Base-by-base conservation (phyloP, 345 rosid genomes). In the Hypericum perforatum region DNA sequence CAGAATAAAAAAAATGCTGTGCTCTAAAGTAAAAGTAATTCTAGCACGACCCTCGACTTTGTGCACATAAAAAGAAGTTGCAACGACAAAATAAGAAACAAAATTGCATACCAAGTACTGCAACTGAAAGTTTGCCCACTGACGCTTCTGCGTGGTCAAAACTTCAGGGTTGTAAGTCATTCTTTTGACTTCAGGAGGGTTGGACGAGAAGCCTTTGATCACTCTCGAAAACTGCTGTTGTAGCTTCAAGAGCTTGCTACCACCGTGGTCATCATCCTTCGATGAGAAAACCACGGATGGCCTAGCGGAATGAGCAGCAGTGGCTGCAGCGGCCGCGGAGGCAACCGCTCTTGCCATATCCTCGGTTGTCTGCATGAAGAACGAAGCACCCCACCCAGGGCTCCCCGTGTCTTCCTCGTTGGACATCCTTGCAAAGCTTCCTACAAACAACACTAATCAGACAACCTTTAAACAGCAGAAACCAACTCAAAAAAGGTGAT, bases 141-240 rank as follows among this genome's bases (percentile, higher is more conserved):
- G 95, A 60, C 96, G 95, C 81, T 91, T 91, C 66, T 79, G 98
- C 81, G 82, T 84, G 4, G 96, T 91, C 62, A 91, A 68, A 78
- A 87, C 77, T 79, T 91, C 98, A 9, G 96, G 98, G 71, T 91
- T 91, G 57, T 87, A 91, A 12, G 75, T 38, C 7, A 60, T 67
- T 53, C 47, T 65, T 63, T 68, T 87, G 38, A 68, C 76, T 70
- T 81, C 82, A n/a, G 82, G 63, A 56, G 92, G 74, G 37, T 78
- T 74, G 40, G 70, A 56, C 5, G 89, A 75, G 52, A 91, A 76
- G 66, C 84, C 89, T 65, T 76, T 85, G 45, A 91, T 44, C 8
- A 80, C 84, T 70, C 73, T 85, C 0, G 85, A 14, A 16, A 87
- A 68, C 15, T 78, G 96, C 54, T 78, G 85, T 62, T 85, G 88